Evolutionary conservation across 805 yeast species (phyloP), one percentile per base, ranked within the genome.

Genomic region (Isabelozyma pseudorhagii): DNA sequence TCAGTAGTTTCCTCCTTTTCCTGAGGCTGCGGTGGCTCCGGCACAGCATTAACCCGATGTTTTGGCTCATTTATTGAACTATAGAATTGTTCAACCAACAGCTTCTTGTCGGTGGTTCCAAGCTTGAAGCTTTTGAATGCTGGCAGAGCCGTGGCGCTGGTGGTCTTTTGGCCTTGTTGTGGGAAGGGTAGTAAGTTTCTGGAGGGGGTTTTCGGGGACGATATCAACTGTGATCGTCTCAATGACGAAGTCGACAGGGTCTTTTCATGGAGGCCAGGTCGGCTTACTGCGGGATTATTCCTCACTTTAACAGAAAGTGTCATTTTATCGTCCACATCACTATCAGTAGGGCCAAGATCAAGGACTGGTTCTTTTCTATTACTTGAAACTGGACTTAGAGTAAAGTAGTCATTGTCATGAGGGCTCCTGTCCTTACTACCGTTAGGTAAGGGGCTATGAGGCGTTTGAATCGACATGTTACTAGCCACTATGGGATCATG

Each of bases 41-140:
- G 28, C 18, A 15, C 13, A 14, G 9, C 28, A 18, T 40, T 17
- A n/a, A 8, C 42, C 18, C 18, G 25, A 5, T 8, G 10, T 6
- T 15, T 40, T 5, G 28, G 42, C n/a, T 67, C 71, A 42, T 56
- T 57, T 38, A 54, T 34, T 41, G 67, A 44, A 43, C 54, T 66
- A 56, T 68, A 71, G 55, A 74, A 74, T 54, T 72, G 77, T 49
- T 72, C 75, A 45, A 72, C 77, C 48, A 74, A 57, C 34, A 73
- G 58, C 52, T 71, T 70, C 40, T 60, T 59, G 46, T 64, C 69
- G 38, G 46, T 45, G 43, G 48, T 51, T 25, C 50, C 36, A 6
- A 10, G 36, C n/a, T 13, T 31, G 36, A 31, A 31, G n/a, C n/a
- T 31, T 13, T 31, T 31, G n/a, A 31, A 31, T 31, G 36, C 36